Conservation (phyloP, 2,329 filamentous ascomycete genomes). For the Ophiosphaerella narmari region DNA sequence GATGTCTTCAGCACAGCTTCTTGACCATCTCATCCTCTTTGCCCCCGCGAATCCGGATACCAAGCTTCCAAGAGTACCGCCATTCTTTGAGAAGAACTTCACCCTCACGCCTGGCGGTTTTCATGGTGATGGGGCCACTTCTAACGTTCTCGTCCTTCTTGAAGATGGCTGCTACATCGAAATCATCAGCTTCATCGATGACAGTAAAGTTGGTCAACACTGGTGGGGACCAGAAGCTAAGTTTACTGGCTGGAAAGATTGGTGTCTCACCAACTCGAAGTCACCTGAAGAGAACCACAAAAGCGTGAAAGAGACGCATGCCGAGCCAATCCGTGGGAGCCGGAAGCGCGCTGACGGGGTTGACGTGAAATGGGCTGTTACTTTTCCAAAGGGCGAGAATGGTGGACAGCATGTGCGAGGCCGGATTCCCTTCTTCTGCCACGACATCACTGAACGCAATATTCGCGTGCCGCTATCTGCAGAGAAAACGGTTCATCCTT, state of each 20-base stretch:
- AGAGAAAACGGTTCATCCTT: conserved; percentile 55
- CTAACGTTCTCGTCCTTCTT: conserved; percentile 68
- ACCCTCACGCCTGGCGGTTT: conserved; percentile 63
- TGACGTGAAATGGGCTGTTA: conserved; percentile 64
- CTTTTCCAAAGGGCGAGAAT: conserved; percentile 52
- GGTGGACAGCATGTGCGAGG: conserved; percentile 49
- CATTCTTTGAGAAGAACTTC: conserved; percentile 61
- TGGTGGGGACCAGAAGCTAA: conserved; percentile 62
- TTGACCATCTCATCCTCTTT: conserved; percentile 70
- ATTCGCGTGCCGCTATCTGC: conserved; percentile 58
- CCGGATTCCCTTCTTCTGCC: conserved; percentile 62
- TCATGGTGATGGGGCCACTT: conserved; percentile 63
- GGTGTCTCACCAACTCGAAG: conserved; percentile 46
- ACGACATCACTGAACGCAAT: conserved; percentile 64
- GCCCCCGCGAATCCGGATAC: conserved; percentile 60
- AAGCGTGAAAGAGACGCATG: conserved; percentile 49
- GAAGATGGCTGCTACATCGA: conserved; percentile 69
- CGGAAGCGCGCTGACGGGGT: conserved; percentile 60
- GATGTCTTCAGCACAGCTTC: conserved; percentile 23
- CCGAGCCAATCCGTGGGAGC: conserved; percentile 57
- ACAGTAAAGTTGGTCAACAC: conserved; percentile 54
- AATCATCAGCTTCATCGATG: conserved; percentile 65
- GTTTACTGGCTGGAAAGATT: conserved; percentile 65
- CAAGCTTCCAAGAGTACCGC: conserved; percentile 35
- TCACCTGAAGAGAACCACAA: conserved; percentile 17